Percentiles rank a stretch among this genome's conserved stretches.
phyloP scores from a whole-genome alignment of 176 grass and related monocot species.

The Calamus simplicifolius region DNA sequence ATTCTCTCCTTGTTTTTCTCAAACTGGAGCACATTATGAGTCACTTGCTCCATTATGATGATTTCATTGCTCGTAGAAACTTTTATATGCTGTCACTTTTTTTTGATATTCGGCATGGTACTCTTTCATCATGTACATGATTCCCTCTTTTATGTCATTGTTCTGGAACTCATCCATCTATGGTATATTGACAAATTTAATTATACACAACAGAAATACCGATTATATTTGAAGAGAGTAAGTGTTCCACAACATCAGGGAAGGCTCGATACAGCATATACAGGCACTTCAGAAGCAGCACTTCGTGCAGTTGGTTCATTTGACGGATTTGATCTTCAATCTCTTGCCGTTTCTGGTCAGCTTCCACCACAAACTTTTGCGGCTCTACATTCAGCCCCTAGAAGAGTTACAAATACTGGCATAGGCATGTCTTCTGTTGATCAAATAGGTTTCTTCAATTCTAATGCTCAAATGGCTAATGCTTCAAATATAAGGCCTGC shows the following conservation, averaged over 20 bases:
- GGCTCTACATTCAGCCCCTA: background rate
- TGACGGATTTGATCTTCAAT: conserved; percentile 2
- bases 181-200: too few species aligned
- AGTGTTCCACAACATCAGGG: conserved; percentile 2
- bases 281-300: background rate
- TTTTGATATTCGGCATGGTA: background rate
- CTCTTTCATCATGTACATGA: too few species aligned
- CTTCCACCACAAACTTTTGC: background rate
- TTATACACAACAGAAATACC: conserved; percentile 5
- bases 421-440: background rate
- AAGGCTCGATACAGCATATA: background rate
- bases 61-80: background rate
- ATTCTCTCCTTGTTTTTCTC: too few species aligned
- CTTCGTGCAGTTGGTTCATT: background rate
- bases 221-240: conserved; percentile 5
- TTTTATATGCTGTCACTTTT: background rate
- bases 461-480: background rate
- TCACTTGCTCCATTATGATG: background rate
- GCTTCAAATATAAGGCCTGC: background rate
- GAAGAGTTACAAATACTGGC: background rate
- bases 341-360: background rate
- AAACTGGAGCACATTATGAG: too few species aligned
- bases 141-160: too few species aligned
- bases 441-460: background rate
- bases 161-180: too few species aligned